Percentiles rank a stretch among this genome's conserved stretches.
These are phyloP conservation scores for Blastocystis sp. DNA, from an alignment of 352 stramenopile species.

Conservation along the genomic window DNA sequence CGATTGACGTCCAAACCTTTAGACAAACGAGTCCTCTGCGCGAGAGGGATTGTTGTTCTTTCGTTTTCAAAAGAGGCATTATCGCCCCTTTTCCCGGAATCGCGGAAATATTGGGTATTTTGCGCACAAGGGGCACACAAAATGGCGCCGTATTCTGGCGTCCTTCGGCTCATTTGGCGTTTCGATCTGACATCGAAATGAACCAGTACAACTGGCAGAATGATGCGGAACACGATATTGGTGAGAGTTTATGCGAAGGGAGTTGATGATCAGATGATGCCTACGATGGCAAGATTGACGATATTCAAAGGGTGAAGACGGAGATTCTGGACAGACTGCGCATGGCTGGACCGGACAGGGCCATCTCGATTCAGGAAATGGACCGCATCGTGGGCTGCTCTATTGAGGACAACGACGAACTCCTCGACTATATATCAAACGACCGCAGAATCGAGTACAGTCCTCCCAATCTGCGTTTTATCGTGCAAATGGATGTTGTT, in stretches of 20 bases:
- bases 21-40: neutral
- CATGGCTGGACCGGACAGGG: neutral
- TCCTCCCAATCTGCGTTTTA: slow-evolving; percentile 24
- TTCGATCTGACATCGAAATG: neutral
- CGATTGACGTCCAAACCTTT: neutral
- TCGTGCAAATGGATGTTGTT: neutral
- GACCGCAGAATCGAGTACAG: slow-evolving; percentile 3
- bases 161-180: neutral
- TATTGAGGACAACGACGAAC: slow-evolving; percentile 45
- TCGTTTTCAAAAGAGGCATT: neutral
- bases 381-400: slow-evolving; percentile 5
- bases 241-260: neutral
- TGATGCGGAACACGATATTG: neutral
- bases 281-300: neutral
- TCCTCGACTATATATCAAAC: neutral
- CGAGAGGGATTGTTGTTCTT: neutral
- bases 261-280: neutral
- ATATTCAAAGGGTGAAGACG: neutral
- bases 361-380: slow-evolving; percentile 24
- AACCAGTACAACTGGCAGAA: neutral
- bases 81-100: neutral
- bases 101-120: neutral
- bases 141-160: neutral
- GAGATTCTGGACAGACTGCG: neutral
- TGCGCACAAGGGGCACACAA: neutral